A percentile compares a stretch with the other conserved stretches of the same genome.
phyloP scores from a whole-genome alignment of 2,329 filamentous ascomycete species.

The Scedosporium aurantiacum region DNA sequence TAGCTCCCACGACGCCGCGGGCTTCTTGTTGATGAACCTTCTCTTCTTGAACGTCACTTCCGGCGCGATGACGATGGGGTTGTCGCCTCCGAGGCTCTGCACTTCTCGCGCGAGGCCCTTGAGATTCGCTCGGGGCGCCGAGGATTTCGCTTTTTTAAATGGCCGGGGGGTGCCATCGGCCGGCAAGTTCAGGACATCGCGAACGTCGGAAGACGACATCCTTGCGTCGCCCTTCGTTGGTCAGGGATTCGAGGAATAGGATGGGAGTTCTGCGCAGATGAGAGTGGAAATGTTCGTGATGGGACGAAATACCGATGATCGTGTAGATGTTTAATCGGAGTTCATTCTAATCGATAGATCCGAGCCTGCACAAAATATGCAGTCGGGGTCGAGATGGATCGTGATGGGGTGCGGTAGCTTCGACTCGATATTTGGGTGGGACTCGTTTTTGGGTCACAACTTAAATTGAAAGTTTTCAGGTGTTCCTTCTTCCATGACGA shows the following conservation, averaged over 20 bases:
- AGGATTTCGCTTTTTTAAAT: constrained; percentile 64
- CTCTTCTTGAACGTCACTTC: constrained; percentile 47
- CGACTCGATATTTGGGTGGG: background rate
- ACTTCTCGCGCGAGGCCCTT: constrained; percentile 57
- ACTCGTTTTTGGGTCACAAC: background rate
- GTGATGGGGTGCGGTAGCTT: background rate
- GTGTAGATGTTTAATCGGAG: background rate
- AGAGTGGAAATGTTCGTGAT: background rate
- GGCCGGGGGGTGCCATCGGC: constrained; percentile 46
- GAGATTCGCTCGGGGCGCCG: constrained; percentile 46
- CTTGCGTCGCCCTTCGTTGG: background rate
- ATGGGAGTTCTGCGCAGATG: background rate
- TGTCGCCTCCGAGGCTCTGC: constrained; percentile 54
- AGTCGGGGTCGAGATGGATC: background rate
- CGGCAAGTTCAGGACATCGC: constrained; percentile 77
- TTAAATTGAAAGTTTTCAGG: background rate
- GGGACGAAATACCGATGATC: background rate
- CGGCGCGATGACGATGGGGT: constrained; percentile 56
- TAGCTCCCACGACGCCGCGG: constrained; percentile 53
- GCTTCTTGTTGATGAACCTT: constrained; percentile 41
- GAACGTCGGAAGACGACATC: constrained; percentile 71
- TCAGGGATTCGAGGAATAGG: background rate
- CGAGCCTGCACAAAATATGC: no score
- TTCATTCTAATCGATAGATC: background rate
- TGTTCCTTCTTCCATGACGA: background rate